phyloP scores from a whole-genome alignment of 2,329 filamentous ascomycete genomes.

The Cercospora janseana region DNA sequence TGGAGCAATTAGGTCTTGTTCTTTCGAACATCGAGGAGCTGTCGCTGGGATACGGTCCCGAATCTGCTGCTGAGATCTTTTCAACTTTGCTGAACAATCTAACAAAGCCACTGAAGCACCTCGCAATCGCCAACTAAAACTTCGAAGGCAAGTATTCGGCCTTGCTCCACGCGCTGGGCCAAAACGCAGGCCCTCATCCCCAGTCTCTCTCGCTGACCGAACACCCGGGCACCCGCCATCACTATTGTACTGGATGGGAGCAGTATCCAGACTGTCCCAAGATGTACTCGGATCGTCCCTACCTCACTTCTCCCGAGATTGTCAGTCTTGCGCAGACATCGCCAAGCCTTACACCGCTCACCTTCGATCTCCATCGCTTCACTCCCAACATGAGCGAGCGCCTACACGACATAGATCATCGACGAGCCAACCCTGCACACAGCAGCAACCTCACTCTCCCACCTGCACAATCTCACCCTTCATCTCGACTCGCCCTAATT shows the following conservation, averaged over 20 bases:
- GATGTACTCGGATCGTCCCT: not conserved
- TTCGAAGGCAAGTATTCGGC: not conserved
- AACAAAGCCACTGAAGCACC: not conserved
- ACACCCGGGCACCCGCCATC: not conserved
- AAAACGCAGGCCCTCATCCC: not conserved
- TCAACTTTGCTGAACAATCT: not conserved
- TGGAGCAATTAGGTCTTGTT: not conserved
- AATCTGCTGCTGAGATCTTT: not conserved
- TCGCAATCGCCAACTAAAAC: not conserved
- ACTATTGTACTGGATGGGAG: not conserved
- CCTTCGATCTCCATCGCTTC: not conserved
- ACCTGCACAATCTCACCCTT: not conserved
- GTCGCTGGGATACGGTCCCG: not conserved
- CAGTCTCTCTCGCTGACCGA: not conserved
- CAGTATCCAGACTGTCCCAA: not conserved
- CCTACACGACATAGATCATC: not conserved
- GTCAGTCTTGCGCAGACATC: not conserved
- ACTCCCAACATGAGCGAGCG: not conserved
- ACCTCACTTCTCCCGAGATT: not conserved
- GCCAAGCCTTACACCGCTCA: not conserved
- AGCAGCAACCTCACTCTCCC: not conserved
- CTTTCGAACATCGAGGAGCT: not conserved
- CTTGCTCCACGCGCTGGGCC: not conserved
- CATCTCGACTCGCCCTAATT: not conserved
- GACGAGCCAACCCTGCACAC: not conserved